Conservation (phyloP, 2,329 filamentous ascomycete species). For the Coleophoma eucalyptorum region DNA sequence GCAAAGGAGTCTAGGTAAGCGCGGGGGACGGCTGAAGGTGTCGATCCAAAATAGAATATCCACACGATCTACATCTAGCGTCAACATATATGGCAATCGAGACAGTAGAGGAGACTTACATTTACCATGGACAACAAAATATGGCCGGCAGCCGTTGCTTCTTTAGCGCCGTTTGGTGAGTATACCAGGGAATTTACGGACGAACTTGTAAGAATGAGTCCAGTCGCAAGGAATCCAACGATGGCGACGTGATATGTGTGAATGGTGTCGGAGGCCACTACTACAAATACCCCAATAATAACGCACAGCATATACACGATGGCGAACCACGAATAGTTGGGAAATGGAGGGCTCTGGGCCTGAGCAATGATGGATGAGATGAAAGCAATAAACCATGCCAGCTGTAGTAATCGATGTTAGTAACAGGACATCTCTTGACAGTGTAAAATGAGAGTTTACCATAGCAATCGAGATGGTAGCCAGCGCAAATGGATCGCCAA, state of each 20-base stretch:
- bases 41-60: conserved; percentile 98
- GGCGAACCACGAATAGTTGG: conserved; percentile 91
- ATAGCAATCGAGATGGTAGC: conserved; percentile 89
- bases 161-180: conserved; percentile 64
- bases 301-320: conserved; percentile 81
- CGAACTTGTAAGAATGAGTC: conserved; percentile 80
- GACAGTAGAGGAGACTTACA: conserved; percentile 51
- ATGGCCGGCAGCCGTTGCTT: conserved; percentile 88
- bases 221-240: conserved; percentile 80
- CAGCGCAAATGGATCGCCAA: conserved; percentile 94
- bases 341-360: conserved; percentile 52
- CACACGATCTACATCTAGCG: conserved; percentile 69
- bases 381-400: conserved; percentile 93
- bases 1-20: conserved; percentile 95
- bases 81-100: too few species aligned
- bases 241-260: conserved; percentile 90
- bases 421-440: background rate
- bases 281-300: conserved; percentile 75
- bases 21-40: conserved; percentile 79
- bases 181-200: conserved; percentile 86
- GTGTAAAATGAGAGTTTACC: conserved; percentile 49
- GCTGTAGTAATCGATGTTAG: conserved; percentile 44
- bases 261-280: conserved; percentile 79
- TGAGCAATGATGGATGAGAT: conserved; percentile 77
- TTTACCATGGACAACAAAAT: conserved; percentile 91